Percentiles rank a stretch among this genome's conserved stretches.
Evolutionary conservation across 768 basidiomycete genomes (phyloP).

Genomic region (Phaeotremella skinneri): DNA sequence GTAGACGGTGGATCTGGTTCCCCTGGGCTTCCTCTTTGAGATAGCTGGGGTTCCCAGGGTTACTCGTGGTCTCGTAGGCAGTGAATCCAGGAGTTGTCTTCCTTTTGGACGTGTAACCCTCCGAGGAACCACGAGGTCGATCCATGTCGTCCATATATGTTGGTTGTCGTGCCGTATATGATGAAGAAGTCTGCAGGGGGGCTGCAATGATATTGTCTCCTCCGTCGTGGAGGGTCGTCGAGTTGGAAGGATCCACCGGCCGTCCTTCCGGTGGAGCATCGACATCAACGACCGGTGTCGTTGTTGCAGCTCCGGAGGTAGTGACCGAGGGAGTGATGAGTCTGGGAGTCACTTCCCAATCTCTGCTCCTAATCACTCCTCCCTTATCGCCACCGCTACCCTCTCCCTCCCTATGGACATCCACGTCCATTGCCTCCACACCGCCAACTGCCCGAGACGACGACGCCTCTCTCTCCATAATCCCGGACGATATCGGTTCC

Average conservation of each 20-base stretch:
- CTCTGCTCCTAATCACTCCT: no score
- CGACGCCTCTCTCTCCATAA: no score
- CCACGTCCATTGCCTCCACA: no score
- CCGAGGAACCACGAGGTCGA: neutral
- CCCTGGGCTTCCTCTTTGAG: neutral
- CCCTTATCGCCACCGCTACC: neutral
- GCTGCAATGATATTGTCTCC: neutral
- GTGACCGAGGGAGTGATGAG: neutral
- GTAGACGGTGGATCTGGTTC: no score
- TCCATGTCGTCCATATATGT: neutral
- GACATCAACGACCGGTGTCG: neutral
- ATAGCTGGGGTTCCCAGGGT: neutral
- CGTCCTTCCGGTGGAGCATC: neutral
- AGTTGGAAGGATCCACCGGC: neutral
- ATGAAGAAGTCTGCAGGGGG: neutral
- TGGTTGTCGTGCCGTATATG: neutral
- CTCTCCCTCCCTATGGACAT: neutral
- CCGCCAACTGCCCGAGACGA: no score
- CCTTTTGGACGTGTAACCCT: neutral
- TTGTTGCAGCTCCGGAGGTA: neutral
- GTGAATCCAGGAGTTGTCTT: slow-evolving; percentile 1
- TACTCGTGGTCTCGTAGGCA: neutral
- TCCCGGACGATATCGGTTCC: no score
- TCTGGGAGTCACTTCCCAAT: neutral
- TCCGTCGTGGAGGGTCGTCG: neutral